A percentile compares a stretch with the other conserved stretches of the same genome.
Conservation (phyloP, 2,329 filamentous ascomycete species). For the Phyllosticta citriasiana region DNA sequence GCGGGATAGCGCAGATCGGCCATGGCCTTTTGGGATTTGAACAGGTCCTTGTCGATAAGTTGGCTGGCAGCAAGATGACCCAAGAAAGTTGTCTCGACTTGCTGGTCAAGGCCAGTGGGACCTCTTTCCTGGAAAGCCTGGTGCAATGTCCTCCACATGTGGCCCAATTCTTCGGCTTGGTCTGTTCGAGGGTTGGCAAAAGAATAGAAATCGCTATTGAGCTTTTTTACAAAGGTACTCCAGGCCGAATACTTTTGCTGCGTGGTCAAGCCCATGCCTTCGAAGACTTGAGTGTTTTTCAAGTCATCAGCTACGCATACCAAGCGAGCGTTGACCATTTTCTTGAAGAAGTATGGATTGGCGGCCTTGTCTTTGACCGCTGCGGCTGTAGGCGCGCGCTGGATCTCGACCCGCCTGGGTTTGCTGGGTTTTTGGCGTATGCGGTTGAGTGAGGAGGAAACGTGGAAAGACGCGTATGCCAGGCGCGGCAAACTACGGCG, state of each 20-base stretch:
- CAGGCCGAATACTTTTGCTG: not conserved
- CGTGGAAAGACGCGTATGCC: not conserved
- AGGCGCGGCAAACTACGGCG: not conserved
- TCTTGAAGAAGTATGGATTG: not conserved
- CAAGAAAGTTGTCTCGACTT: slow-evolving; percentile 60
- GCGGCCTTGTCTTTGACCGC: not conserved
- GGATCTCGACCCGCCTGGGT: not conserved
- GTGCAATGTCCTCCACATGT: not conserved
- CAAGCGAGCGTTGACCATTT: not conserved
- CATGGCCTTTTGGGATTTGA: slow-evolving; percentile 36
- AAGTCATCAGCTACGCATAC: not conserved
- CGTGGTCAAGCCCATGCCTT: not conserved
- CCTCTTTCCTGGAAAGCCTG: slow-evolving; percentile 11
- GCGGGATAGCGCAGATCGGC: slow-evolving; percentile 80
- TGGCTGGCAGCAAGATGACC: slow-evolving; percentile 20
- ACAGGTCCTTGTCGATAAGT: slow-evolving; percentile 25
- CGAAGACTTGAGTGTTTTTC: not conserved
- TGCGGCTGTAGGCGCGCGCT: not conserved
- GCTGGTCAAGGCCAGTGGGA: slow-evolving; percentile 39
- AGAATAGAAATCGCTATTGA: not conserved
- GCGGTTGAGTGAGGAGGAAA: not conserved
- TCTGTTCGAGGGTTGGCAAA: not conserved
- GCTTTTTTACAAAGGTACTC: not conserved
- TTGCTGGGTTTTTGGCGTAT: not conserved
- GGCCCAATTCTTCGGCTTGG: not conserved